Evolutionary conservation across 176 grass and related monocot genomes (phyloP).

Genomic region (Bothriochloa decipiens): DNA sequence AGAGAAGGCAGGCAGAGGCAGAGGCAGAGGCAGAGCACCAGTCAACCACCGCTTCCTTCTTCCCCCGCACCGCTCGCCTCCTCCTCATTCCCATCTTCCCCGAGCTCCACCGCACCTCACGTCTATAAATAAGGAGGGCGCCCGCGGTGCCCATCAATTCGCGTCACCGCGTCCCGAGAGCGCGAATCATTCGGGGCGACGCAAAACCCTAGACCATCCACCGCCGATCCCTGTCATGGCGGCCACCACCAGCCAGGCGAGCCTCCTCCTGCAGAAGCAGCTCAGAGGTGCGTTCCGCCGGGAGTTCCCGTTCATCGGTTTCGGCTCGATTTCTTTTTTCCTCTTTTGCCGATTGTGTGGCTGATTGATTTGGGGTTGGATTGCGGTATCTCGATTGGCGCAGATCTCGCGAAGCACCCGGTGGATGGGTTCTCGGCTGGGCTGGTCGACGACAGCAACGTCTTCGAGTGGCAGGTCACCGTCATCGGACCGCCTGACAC

Average conservation of each 20-base stretch:
- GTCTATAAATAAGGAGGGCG: constrained; percentile 58
- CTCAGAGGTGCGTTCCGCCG: constrained; percentile 65
- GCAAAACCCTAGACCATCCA: constrained; percentile 54
- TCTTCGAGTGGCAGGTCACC: constrained; percentile 95
- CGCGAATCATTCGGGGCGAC: constrained; percentile 32
- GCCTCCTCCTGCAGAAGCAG: constrained; percentile 87
- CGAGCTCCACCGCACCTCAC: constrained; percentile 18
- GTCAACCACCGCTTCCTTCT: constrained; percentile 39
- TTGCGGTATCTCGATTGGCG: constrained; percentile 18
- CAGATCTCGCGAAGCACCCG: constrained; percentile 87
- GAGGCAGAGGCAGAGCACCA: background rate
- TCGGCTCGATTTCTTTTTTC: background rate
- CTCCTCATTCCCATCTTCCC: constrained; percentile 34
- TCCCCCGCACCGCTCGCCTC: background rate
- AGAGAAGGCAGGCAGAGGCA: background rate
- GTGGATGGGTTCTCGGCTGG: constrained; percentile 88
- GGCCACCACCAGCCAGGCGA: constrained; percentile 64
- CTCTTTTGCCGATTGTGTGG: background rate
- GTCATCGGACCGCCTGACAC: constrained; percentile 96
- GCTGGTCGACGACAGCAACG: constrained; percentile 85
- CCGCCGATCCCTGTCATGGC: constrained; percentile 64
- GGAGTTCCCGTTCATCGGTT: constrained; percentile 18
- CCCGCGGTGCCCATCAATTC: constrained; percentile 47
- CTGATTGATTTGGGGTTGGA: constrained; percentile 25
- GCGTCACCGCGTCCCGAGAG: constrained; percentile 28